Base-by-base conservation (phyloP, 768 basidiomycete species). In the Antrodiella citrinella region DNA sequence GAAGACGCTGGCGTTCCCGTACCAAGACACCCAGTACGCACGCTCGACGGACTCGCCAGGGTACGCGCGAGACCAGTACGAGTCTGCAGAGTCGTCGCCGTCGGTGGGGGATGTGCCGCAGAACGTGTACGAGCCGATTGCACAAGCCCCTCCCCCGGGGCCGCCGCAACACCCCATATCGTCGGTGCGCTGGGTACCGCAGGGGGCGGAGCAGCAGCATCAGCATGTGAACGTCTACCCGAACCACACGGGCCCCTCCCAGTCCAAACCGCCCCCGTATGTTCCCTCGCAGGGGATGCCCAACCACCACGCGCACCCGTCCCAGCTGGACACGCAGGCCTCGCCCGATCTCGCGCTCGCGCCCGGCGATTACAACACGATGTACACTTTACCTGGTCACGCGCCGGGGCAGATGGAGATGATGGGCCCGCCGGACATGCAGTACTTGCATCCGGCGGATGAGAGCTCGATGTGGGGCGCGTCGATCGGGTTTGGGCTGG, bases 1-100 rank as follows among this genome's bases (percentile, higher is more conserved):
- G 39, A 76, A 82, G 52, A 85, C 84, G 53, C 75, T 90, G 19
- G 85, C 86, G 22, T 88, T 89, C 66, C 86, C 86, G n/a, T 87
- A 84, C 62, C 84, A 84, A 57, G 84, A 81, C 65, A 79, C 77
- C 47, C 80, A 65, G 73, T 66, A 73, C 72, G 66, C 54, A 79
- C 80, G 22, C 77, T 78, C 24, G 68, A 70, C 59, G 66, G 56
- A 53, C 46, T 82, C 82, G 5, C 82, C 82, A 18, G 30, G 30
- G 30, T 45, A 71, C 78, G 25, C 43, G 12, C 47, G 56, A 23
- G 51, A 54, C 49, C 49, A 56, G 46, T 51, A 46, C 11, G 30
- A 35, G 15, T 57, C 54, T 21, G 49, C 52, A 13, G 41, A 45
- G 35, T 54, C 53, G 22, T 48, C 52, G 22, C 51, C 51, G 13